Conservation (phyloP, 2,329 filamentous ascomycete species). For the Colletotrichum graminicola region DNA sequence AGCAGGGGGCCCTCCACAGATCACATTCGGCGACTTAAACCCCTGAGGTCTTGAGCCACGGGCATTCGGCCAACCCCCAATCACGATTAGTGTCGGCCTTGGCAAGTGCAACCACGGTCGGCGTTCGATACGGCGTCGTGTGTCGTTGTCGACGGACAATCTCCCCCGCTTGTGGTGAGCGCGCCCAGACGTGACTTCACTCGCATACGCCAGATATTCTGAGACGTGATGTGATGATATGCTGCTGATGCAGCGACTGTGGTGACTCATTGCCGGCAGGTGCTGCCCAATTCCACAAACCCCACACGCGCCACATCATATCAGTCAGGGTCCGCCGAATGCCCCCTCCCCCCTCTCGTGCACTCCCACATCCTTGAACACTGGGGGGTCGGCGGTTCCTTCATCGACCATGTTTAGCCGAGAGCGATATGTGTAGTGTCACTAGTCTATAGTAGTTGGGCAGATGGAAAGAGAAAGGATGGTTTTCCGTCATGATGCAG, state of each 20-base stretch:
- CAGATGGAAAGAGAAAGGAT: slow-evolving; percentile 1
- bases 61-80: slow-evolving; percentile 3
- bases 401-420: not conserved
- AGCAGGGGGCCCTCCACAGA: not conserved
- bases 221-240: not conserved
- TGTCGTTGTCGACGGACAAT: not conserved
- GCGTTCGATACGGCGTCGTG: not conserved
- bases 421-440: slow-evolving; percentile 11
- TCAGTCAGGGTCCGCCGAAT: not conserved
- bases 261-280: not conserved
- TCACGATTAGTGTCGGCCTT: not conserved
- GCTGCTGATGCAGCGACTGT: not conserved
- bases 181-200: slow-evolving; percentile 6
- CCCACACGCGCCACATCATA: not conserved
- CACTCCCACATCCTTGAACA: not conserved
- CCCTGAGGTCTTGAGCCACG: not conserved
- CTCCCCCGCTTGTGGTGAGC: not conserved
- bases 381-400: not conserved
- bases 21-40: not conserved
- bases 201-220: not conserved
- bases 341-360: not conserved
- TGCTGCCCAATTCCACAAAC: not conserved
- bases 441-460: not conserved
- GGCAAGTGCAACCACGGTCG: not conserved
- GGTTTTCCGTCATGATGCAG: not conserved